Evolutionary conservation across 1,284 basidiomycete genomes (phyloP), one percentile per base, ranked within the genome.

Genomic region (Rugosomyces carneus): DNA sequence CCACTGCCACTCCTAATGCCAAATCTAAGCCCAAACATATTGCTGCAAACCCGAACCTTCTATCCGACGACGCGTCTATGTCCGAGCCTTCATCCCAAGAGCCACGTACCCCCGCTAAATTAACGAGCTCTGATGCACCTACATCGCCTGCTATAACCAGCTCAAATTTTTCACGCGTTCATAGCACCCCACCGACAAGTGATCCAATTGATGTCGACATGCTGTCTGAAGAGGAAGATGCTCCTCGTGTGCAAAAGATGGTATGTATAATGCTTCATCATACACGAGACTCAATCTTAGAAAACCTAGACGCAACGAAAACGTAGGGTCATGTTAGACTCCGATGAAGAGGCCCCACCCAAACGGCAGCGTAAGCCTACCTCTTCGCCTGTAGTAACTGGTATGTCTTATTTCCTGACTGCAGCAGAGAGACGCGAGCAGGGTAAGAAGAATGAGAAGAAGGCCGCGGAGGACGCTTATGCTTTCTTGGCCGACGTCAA

Each of bases 361-460:
- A 35, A 58, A 55, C 52, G 60, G 59, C 60, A 59, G 49, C 59
- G 49, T 40, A 56, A 56, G 50, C 49, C 47, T 31, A 39, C 49
- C 40, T 62, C 62, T 7, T 66, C 63, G 11, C 65, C 65, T 37
- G 53, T 61, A 3, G 53, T 54, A 11, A 58, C 59, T 53, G 55
- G 64, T 67, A 45, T 1, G 8, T 42, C 23, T 20, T 32, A 72
- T 6, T 88, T 95, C 63, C 72, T 94, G 52, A 96, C 94, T 13
- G 84, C 84, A 8, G 93, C 94, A 0, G 93, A 97, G 63, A 80
- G 79, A 53, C 78, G 88, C 5, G 77, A 80, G 45, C 76, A 84
- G 54, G 75, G 79, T 24, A 86, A 82, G 57, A 93, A 93, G 63
- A 78, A 80, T 18, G 84, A 88, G 53, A 93, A 93, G 71, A 85